Conservation (phyloP, 345 rosid species). For the Eucalyptus erythrocorys region DNA sequence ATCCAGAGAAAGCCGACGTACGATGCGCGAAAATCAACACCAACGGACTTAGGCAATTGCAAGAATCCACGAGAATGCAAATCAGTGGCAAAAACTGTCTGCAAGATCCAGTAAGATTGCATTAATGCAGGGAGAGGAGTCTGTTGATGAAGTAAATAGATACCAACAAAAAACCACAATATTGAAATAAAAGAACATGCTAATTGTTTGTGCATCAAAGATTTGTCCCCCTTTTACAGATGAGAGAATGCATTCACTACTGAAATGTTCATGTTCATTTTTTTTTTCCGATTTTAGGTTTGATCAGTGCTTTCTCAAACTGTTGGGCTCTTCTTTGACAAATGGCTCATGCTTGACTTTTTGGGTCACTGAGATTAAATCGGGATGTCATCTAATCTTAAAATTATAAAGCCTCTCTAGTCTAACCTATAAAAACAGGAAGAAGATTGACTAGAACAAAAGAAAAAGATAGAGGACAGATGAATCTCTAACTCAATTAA, state of each 20-base stretch:
- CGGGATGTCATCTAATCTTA: background rate
- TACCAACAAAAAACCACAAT: background rate
- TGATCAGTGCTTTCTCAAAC: background rate
- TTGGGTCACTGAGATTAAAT: background rate
- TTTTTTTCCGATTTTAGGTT: background rate
- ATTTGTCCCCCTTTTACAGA: background rate
- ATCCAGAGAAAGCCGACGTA: slow-evolving; percentile 16
- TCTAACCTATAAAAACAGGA: background rate
- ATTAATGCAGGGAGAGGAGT: background rate
- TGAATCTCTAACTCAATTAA: background rate
- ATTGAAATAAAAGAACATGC: background rate
- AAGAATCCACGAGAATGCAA: slow-evolving; percentile 68
- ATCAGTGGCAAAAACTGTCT: slow-evolving; percentile 93
- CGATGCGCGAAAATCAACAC: slow-evolving; percentile 96
- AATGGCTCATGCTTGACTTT: background rate
- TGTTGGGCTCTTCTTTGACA: background rate
- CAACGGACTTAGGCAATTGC: slow-evolving; percentile 90
- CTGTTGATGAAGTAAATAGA: background rate
- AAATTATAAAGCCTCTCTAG: background rate
- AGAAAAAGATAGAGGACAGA: background rate
- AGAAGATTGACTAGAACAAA: background rate
- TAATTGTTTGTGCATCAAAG: background rate
- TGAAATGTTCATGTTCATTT: background rate
- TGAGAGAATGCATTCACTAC: background rate
- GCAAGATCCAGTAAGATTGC: slow-evolving; percentile 1